phyloP scores from a whole-genome alignment of 1,284 basidiomycete species.

The Tilletia walkeri region DNA sequence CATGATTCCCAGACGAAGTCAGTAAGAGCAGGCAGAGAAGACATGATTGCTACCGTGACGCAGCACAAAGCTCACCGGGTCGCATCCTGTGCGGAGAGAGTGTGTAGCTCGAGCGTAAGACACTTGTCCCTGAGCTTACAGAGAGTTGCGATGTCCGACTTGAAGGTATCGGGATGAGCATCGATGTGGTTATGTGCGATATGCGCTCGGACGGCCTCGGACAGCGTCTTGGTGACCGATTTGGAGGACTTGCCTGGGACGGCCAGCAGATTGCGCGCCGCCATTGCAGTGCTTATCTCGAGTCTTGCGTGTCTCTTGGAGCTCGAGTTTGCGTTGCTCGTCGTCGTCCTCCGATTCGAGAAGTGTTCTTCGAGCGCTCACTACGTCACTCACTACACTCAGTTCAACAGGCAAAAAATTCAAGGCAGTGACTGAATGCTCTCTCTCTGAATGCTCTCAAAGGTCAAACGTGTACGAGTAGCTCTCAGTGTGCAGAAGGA shows the following conservation, averaged over 20 bases:
- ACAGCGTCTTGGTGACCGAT: conserved; percentile 30
- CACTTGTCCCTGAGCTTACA: conserved; percentile 64
- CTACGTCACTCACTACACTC: too few species aligned
- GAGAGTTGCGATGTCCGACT: conserved; percentile 72
- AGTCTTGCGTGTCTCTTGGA: too few species aligned
- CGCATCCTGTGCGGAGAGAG: conserved; percentile 54
- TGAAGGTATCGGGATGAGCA: conserved; percentile 85
- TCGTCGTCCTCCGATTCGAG: too few species aligned
- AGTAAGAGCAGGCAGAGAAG: too few species aligned
- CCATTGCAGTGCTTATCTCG: background rate
- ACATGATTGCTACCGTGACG: too few species aligned
- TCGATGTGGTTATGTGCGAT: conserved; percentile 69
- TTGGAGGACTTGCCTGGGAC: conserved; percentile 40
- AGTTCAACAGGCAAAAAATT: too few species aligned
- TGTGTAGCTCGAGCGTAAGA: conserved; percentile 63
- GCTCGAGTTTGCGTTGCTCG: too few species aligned
- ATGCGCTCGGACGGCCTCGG: conserved; percentile 65
- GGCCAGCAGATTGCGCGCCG: conserved; percentile 42
- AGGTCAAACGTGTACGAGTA: too few species aligned
- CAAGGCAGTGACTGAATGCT: too few species aligned
- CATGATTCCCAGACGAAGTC: conserved; percentile 30
- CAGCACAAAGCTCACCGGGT: conserved; percentile 56
- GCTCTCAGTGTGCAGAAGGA: too few species aligned
- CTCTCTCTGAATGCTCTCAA: too few species aligned
- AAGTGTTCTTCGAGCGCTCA: too few species aligned